These are phyloP conservation scores for Calocybe indica DNA, from an alignment of 768 basidiomycete species.

Conservation along the genomic window DNA sequence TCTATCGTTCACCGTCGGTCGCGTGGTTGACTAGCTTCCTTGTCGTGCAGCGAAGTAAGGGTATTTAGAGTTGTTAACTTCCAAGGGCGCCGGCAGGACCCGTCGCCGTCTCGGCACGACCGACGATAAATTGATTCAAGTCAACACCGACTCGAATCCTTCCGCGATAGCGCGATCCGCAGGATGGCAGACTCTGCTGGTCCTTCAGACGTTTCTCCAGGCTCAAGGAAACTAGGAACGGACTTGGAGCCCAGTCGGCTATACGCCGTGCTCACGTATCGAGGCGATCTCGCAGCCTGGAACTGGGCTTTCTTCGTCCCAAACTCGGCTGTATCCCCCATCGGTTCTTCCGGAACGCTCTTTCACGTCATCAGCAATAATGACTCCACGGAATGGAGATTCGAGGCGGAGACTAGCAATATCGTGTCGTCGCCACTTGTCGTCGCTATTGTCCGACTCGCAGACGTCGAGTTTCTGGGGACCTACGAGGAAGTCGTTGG, in stretches of 20 bases:
- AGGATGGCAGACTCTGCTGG: slow-evolving; percentile 1
- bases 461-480: slow-evolving; percentile 35
- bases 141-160: not conserved
- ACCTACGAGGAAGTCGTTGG: slow-evolving; percentile 37
- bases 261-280: slow-evolving; percentile 39
- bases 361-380: slow-evolving; percentile 34
- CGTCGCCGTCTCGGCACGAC: no score
- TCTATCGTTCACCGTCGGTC: no score
- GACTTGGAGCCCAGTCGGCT: slow-evolving; percentile 35
- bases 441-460: slow-evolving; percentile 38
- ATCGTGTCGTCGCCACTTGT: slow-evolving; percentile 33
- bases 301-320: slow-evolving; percentile 46
- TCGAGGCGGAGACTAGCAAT: slow-evolving; percentile 30
- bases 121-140: not conserved
- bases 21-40: no score
- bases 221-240: not conserved
- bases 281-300: slow-evolving; percentile 42
- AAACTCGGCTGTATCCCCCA: slow-evolving; percentile 29
- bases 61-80: no score
- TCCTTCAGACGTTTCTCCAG: not conserved
- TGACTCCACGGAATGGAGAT: slow-evolving; percentile 31
- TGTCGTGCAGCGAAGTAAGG: no score
- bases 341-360: slow-evolving; percentile 36
- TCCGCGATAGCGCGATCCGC: not conserved
- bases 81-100: no score